phyloP scores from a whole-genome alignment of 345 rosid species.

The Clarkia xantiana region DNA sequence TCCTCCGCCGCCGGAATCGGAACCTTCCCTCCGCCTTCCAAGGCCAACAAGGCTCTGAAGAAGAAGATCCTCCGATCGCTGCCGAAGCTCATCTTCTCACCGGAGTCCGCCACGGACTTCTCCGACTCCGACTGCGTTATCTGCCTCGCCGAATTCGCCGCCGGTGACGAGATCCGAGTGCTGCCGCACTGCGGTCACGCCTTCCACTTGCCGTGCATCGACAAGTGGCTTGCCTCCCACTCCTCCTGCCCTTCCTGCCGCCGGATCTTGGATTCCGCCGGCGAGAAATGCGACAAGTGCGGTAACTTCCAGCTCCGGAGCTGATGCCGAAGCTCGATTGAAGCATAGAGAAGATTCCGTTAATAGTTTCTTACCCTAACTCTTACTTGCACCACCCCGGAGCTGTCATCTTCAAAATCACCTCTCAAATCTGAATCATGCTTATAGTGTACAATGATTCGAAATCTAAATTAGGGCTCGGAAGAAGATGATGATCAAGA shows the following conservation, averaged over 20 bases:
- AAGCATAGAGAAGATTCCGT: not conserved
- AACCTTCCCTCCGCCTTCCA: conserved; percentile 17
- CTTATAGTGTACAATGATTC: too few relatives aligned
- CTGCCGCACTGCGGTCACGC: conserved; percentile 86
- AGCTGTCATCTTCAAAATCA: too few relatives aligned
- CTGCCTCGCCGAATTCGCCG: conserved; percentile 51
- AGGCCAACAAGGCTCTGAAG: conserved; percentile 67
- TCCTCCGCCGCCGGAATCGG: conserved; percentile 2
- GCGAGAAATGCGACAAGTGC: too few relatives aligned
- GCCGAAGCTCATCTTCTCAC: conserved; percentile 45
- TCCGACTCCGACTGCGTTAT: conserved; percentile 74
- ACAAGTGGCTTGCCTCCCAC: conserved; percentile 70
- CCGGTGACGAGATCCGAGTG: conserved; percentile 71
- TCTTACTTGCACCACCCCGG: too few relatives aligned
- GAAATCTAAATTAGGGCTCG: too few relatives aligned
- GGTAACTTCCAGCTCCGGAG: not conserved
- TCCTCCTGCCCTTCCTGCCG: not conserved
- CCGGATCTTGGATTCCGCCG: too few relatives aligned
- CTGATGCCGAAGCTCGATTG: not conserved
- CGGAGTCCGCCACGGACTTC: conserved; percentile 29
- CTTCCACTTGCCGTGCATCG: conserved; percentile 79
- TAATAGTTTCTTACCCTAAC: not conserved
- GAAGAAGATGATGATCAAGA: too few relatives aligned
- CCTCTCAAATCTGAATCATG: too few relatives aligned
- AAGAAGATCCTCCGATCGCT: conserved; percentile 69